A percentile compares a stretch with the other conserved stretches of the same genome.
These are phyloP conservation scores for Drechslerella dactyloides DNA, from an alignment of 2,329 filamentous ascomycete genomes.

Conservation along the genomic window DNA sequence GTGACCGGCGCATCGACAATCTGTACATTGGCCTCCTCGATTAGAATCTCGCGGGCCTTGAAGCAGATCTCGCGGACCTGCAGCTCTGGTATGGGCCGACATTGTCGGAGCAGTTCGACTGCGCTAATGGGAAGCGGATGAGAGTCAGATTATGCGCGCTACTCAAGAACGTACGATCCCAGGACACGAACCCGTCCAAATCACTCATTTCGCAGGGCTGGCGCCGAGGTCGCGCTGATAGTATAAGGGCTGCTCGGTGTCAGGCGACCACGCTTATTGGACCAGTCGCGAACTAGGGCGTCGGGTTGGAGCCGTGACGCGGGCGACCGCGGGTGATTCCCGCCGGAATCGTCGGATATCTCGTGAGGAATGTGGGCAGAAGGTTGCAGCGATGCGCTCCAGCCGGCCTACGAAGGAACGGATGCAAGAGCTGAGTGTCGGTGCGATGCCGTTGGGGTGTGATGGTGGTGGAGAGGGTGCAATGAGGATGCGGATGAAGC, in stretches of 20 bases:
- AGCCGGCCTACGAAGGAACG: background rate
- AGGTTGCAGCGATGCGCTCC: slow-evolving; percentile 2
- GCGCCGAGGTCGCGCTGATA: slow-evolving; percentile 50
- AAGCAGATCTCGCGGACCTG: slow-evolving; percentile 97
- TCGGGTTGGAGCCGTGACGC: background rate
- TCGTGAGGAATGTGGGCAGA: background rate
- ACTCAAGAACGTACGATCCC: slow-evolving; percentile 18
- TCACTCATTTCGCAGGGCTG: slow-evolving; percentile 74
- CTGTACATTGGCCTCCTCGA: slow-evolving; percentile 97
- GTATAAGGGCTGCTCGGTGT: slow-evolving; percentile 33
- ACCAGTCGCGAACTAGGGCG: slow-evolving; percentile 27
- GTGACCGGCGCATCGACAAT: slow-evolving; percentile 94
- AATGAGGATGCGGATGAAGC: slow-evolving; percentile 4
- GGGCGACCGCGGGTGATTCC: background rate
- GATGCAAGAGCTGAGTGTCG: background rate
- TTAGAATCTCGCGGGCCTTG: slow-evolving; percentile 92
- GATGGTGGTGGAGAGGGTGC: slow-evolving; percentile 10
- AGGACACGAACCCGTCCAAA: slow-evolving; percentile 75
- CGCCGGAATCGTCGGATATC: background rate
- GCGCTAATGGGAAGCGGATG: slow-evolving; percentile 65
- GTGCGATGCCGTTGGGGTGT: slow-evolving; percentile 9
- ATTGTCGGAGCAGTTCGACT: slow-evolving; percentile 92
- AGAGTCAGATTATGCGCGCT: slow-evolving; percentile 9
- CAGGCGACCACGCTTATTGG: slow-evolving; percentile 45
- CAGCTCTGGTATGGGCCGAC: slow-evolving; percentile 90